These are phyloP conservation scores for Pseudozyma flocculosa DNA, from an alignment of 1,284 basidiomycete genomes.

Conservation along the genomic window DNA sequence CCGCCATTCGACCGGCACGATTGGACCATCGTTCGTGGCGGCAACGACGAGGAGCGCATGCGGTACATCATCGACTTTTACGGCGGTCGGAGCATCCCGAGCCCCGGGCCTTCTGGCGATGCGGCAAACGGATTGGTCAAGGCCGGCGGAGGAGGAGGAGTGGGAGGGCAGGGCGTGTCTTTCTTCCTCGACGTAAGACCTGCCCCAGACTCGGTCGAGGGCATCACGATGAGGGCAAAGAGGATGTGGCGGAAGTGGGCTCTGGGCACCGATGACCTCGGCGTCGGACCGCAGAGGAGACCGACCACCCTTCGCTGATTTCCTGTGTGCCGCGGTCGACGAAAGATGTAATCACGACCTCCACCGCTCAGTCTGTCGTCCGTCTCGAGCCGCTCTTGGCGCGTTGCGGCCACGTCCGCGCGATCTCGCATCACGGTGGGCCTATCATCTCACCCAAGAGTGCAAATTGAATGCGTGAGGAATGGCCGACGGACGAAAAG, in stretches of 20 bases:
- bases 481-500: no score
- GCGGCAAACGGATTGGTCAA: conserved; percentile 1
- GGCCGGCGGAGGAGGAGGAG: conserved; percentile 11
- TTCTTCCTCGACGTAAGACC: conserved; percentile 95
- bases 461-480: no score
- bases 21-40: conserved; percentile 92
- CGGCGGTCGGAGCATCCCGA: conserved; percentile 67
- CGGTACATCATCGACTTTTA: conserved; percentile 99
- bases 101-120: conserved; percentile 59
- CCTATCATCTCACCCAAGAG: no score
- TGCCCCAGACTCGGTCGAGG: conserved; percentile 87
- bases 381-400: no score
- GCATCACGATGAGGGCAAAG: conserved; percentile 69
- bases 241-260: conserved; percentile 7
- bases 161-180: conserved; percentile 57
- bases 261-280: no score
- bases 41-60: conserved; percentile 65
- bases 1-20: conserved; percentile 96
- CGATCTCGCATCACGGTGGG: no score
- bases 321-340: no score
- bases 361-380: no score
- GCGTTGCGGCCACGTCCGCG: no score
- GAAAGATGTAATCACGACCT: no score
- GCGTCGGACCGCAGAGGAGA: no score
- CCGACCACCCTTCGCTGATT: no score